Evolutionary conservation across 1,284 basidiomycete species (phyloP), one percentile per base, ranked within the genome.

Genomic region (Caloboletus firmus): DNA sequence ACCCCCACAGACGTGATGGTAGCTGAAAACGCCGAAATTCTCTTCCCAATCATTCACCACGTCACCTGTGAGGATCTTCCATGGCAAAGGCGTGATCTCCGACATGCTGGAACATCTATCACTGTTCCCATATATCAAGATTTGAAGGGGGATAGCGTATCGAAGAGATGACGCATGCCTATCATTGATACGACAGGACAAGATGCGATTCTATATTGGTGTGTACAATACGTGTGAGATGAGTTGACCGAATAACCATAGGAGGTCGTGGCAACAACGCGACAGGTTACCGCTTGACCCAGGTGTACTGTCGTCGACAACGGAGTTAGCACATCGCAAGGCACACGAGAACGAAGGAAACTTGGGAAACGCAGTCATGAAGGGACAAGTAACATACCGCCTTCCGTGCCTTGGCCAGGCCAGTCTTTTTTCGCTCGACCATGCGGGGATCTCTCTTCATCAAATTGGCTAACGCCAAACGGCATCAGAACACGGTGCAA

Each of bases 401-500:
- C 77, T 96, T 95, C 72, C 95, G 86, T 58, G 96, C 93, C 79
- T 98, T 98, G 59, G 88, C 85, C 62, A 85, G 72, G 57, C 91
- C 91, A 9, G 96, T 94, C 81, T 98, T 98, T 78, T 99, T 99
- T 63, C 96, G 83, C 77, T 99, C 96, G 31, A 98, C 95, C 89
- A 95, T 93, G 73, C 96, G 89, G 44, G 94, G 92, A 77, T 99
- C 96, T 67, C 96, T 87, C 72, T 86, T 85, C 56, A 95, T 74
- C 36, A 96, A 77, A 75, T 93, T 90, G 59, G 93, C 95, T 95
- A 71, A 22, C 0, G 34, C 59, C 51, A 57, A 52, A 61, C 47
- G 39, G 41, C 42, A 34, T 58, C 9, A 62, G 8, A 63, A 49
- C 32, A 44, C 2, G 0, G 11, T 17, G n/a, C 15, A 15, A 42